phyloP scores from a whole-genome alignment of 2,329 filamentous ascomycete genomes.

The Fusarium guadeloupense region DNA sequence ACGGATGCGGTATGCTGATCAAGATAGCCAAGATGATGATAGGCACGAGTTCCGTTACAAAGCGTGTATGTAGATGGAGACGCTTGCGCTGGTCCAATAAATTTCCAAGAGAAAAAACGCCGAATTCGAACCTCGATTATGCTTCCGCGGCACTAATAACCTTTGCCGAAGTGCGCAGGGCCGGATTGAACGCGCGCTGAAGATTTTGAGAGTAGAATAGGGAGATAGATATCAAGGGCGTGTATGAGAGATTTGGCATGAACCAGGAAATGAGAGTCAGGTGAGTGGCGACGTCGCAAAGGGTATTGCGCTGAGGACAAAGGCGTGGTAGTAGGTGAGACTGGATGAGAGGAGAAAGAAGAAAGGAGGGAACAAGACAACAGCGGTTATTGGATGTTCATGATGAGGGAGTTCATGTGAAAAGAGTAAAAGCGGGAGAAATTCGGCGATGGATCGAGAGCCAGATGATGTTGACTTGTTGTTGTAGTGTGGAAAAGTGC shows the following conservation, averaged over 20 bases:
- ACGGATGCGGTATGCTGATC: constrained; percentile 12
- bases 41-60: constrained; percentile 1
- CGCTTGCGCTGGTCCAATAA: constrained; percentile 12
- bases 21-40: neutral
- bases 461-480: constrained; percentile 21
- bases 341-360: constrained; percentile 1
- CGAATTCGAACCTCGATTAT: constrained; percentile 19
- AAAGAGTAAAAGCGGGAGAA: constrained; percentile 5
- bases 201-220: neutral
- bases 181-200: neutral
- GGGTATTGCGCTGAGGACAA: constrained; percentile 25
- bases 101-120: neutral
- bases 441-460: constrained; percentile 7
- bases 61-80: constrained; percentile 1
- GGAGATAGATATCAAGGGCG: constrained; percentile 11
- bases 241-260: constrained; percentile 21
- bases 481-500: neutral
- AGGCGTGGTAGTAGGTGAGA: constrained; percentile 10
- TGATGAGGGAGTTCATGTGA: constrained; percentile 22
- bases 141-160: neutral
- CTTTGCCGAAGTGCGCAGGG: constrained; percentile 1
- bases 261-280: constrained; percentile 22
- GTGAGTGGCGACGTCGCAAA: constrained; percentile 31
- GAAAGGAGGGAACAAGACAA: constrained; percentile 8
- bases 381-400: constrained; percentile 38